phyloP scores from a whole-genome alignment of 768 basidiomycete genomes.

The Brasilioporus rufonigricans region DNA sequence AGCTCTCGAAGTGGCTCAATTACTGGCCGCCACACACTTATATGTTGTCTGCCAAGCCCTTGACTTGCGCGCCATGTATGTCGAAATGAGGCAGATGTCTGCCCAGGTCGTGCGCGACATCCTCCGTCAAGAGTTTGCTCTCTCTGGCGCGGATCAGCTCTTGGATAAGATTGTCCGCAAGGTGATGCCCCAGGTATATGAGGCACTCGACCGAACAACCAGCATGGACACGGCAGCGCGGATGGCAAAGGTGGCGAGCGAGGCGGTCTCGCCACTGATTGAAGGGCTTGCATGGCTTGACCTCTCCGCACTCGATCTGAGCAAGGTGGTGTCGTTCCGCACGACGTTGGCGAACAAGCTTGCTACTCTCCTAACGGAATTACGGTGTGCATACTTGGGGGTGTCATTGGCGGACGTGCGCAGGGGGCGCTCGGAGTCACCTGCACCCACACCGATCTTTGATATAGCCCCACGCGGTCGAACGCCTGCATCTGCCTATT shows the following conservation, averaged over 20 bases:
- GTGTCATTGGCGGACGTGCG: slow-evolving; percentile 24
- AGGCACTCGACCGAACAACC: slow-evolving; percentile 61
- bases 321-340: slow-evolving; percentile 26
- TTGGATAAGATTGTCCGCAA: slow-evolving; percentile 23
- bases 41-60: slow-evolving; percentile 81
- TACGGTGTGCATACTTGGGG: slow-evolving; percentile 29
- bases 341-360: slow-evolving; percentile 14
- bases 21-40: slow-evolving; percentile 72
- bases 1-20: slow-evolving; percentile 73
- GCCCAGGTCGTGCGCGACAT: slow-evolving; percentile 21
- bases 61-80: slow-evolving; percentile 75
- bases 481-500: slow-evolving; percentile 64
- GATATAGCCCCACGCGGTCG: slow-evolving; percentile 50
- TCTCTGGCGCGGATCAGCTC: slow-evolving; percentile 8
- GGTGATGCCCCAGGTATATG: slow-evolving; percentile 41
- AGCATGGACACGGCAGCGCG: slow-evolving; percentile 68
- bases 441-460: slow-evolving; percentile 30
- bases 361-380: slow-evolving; percentile 22
- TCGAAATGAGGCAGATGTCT: slow-evolving; percentile 49
- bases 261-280: slow-evolving; percentile 59
- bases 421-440: slow-evolving; percentile 2
- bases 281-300: slow-evolving; percentile 36
- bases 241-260: slow-evolving; percentile 69
- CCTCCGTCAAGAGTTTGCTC: slow-evolving; percentile 10
- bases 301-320: slow-evolving; percentile 14